Percentiles rank a stretch among this genome's conserved stretches.
These are phyloP conservation scores for Coemansia sp. DNA, from an alignment of 192 early-diverging fungal genomes.

Conservation along the genomic window DNA sequence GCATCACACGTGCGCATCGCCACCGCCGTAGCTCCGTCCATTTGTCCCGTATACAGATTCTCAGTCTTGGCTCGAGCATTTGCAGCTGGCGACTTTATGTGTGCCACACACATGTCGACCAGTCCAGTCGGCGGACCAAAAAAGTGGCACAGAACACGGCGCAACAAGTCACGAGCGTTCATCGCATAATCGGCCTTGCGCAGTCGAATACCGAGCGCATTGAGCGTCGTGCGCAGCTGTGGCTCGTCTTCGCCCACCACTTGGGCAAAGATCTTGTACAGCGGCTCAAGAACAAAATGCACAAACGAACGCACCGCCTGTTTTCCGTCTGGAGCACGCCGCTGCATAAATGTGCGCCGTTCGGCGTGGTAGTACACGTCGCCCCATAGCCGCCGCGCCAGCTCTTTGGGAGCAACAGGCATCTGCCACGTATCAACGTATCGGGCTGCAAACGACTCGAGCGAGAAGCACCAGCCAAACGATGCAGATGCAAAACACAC, in stretches of 20 bases:
- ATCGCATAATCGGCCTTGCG: constrained; percentile 72
- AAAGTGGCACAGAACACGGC: constrained; percentile 79
- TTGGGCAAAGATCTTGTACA: constrained; percentile 91
- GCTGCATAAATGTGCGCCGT: constrained; percentile 78
- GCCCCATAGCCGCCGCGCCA: constrained; percentile 94
- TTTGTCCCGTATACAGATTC: constrained; percentile 61
- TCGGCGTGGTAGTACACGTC: constrained; percentile 86
- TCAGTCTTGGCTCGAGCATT: constrained; percentile 65
- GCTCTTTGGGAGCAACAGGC: constrained; percentile 57
- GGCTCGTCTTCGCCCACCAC: constrained; percentile 53
- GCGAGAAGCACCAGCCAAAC: constrained; percentile 91
- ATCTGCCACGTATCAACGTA: constrained; percentile 80
- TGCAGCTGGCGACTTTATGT: constrained; percentile 77
- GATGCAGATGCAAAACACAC: constrained; percentile 90
- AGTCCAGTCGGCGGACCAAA: constrained; percentile 87
- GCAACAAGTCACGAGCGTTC: constrained; percentile 84
- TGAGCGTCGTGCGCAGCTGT: constrained; percentile 68
- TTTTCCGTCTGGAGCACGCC: constrained; percentile 53
- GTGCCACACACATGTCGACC: constrained; percentile 82
- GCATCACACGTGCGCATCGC: too few relatives aligned
- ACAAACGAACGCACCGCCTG: constrained; percentile 80
- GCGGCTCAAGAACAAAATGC: constrained; percentile 92
- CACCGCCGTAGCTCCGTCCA: constrained; percentile 57
- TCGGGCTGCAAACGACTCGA: constrained; percentile 86
- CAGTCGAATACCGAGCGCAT: constrained; percentile 76